Conservation (phyloP, 306 rosid species). For the Citrullus amarus region DNA sequence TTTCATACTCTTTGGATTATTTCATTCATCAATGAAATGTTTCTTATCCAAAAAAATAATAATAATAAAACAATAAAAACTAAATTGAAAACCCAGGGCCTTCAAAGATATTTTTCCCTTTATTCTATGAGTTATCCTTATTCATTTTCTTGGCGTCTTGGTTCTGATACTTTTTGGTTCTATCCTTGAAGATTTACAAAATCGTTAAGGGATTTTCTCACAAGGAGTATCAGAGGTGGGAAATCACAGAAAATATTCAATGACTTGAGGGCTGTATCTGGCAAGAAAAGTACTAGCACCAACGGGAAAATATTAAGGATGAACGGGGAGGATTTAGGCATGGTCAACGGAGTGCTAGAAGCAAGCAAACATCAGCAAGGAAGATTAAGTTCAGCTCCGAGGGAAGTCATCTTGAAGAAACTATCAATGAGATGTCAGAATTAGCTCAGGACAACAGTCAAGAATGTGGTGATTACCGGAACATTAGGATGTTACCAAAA, state of each 20-base stretch:
- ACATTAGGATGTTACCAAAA: conserved; percentile 11
- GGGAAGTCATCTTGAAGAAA: conserved; percentile 6
- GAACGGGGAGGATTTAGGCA: conserved; percentile 24
- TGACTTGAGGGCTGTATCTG: conserved; percentile 21
- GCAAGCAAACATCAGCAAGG: conserved; percentile 23
- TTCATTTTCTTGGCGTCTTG: not conserved
- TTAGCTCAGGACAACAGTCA: conserved; percentile 7
- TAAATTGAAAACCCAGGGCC: too few relatives aligned
- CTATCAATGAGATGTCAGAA: conserved; percentile 12
- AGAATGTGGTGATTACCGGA: conserved; percentile 19
- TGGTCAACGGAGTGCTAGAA: conserved; percentile 36
- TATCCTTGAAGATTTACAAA: not conserved
- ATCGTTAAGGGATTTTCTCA: not conserved
- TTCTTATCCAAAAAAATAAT: too few relatives aligned
- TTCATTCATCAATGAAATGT: too few relatives aligned
- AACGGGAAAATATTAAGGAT: conserved; percentile 20
- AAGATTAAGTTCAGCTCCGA: conserved; percentile 11
- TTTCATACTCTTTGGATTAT: too few relatives aligned
- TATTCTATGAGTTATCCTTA: not conserved
- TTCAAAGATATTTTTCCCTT: not conserved
- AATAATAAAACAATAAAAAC: too few relatives aligned
- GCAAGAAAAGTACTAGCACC: conserved; percentile 21
- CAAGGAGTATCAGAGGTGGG: conserved; percentile 15
- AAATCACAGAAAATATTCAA: conserved; percentile 16
- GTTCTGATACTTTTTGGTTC: not conserved